A percentile compares a stretch with the other conserved stretches of the same genome.
These are phyloP conservation scores for Fusarium azukiicola DNA, from an alignment of 2,329 filamentous ascomycete genomes.

Conservation along the genomic window DNA sequence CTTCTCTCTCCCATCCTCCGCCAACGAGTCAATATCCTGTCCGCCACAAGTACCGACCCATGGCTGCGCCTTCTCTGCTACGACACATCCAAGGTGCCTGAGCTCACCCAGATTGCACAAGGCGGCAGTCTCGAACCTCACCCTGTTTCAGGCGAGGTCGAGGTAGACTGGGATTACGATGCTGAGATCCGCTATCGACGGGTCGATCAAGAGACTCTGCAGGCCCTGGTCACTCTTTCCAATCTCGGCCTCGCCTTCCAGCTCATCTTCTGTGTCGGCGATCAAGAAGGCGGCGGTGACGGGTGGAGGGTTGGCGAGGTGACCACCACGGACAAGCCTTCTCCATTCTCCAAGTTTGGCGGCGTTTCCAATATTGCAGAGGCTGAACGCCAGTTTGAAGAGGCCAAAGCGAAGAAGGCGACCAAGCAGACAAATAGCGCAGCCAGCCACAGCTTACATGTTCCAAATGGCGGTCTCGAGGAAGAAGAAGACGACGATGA, in stretches of 20 bases:
- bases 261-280: constrained; percentile 85
- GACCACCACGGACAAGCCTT: constrained; percentile 76
- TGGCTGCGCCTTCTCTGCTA: constrained; percentile 89
- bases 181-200: constrained; percentile 82
- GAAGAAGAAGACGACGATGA: constrained; percentile 84
- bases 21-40: constrained; percentile 83
- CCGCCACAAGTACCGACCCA: constrained; percentile 78
- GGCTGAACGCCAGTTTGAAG: constrained; percentile 78
- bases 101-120: constrained; percentile 80
- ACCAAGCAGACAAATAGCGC: constrained; percentile 38
- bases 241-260: constrained; percentile 82
- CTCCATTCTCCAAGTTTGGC: constrained; percentile 76
- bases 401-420: constrained; percentile 55
- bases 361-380: constrained; percentile 75
- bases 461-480: constrained; percentile 39
- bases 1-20: constrained; percentile 83
- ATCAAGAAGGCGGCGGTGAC: constrained; percentile 79
- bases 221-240: constrained; percentile 81
- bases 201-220: constrained; percentile 88
- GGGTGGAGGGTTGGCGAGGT: constrained; percentile 89
- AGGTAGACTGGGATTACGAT: constrained; percentile 85
- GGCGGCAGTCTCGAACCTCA: constrained; percentile 87
- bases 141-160: constrained; percentile 89
- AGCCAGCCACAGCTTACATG: constrained; percentile 39
- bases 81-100: constrained; percentile 76